phyloP scores from a whole-genome alignment of 805 yeast genomes.

The Metschnikowia reukaufii region DNA sequence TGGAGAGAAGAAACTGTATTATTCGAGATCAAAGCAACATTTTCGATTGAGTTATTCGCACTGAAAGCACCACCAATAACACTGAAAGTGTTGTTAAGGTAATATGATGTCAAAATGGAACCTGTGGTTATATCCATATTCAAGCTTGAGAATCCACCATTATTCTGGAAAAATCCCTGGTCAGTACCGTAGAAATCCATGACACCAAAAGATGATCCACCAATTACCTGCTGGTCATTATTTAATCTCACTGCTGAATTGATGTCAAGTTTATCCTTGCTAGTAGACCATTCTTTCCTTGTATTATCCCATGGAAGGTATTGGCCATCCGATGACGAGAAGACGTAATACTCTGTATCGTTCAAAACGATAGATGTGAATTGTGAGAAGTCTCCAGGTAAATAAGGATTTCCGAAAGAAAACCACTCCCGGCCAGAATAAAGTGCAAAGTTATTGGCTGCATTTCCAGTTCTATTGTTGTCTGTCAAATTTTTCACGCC shows the following conservation, averaged over 20 bases:
- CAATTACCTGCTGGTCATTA: slow-evolving; percentile 31
- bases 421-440: slow-evolving; percentile 42
- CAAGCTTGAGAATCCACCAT: slow-evolving; percentile 23
- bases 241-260: slow-evolving; percentile 26
- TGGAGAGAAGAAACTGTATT: slow-evolving; percentile 20
- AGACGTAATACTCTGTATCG: slow-evolving; percentile 41
- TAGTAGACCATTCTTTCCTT: slow-evolving; percentile 34
- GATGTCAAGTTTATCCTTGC: slow-evolving; percentile 28
- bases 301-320: slow-evolving; percentile 44
- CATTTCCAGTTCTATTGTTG: slow-evolving; percentile 23
- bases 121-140: slow-evolving; percentile 26
- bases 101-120: slow-evolving; percentile 34
- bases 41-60: slow-evolving; percentile 23
- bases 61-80: slow-evolving; percentile 62
- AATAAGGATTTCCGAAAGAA: slow-evolving; percentile 38
- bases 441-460: slow-evolving; percentile 38
- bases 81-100: slow-evolving; percentile 49
- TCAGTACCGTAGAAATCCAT: slow-evolving; percentile 31
- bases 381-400: slow-evolving; percentile 25
- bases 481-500: slow-evolving; percentile 30
- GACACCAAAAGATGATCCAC: slow-evolving; percentile 35
- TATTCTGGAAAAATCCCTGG: slow-evolving; percentile 28
- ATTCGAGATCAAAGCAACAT: slow-evolving; percentile 33
- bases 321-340: slow-evolving; percentile 27
- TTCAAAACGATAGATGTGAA: slow-evolving; percentile 39